Conservation (phyloP, 768 basidiomycete species). For the Lentinula sp. region DNA sequence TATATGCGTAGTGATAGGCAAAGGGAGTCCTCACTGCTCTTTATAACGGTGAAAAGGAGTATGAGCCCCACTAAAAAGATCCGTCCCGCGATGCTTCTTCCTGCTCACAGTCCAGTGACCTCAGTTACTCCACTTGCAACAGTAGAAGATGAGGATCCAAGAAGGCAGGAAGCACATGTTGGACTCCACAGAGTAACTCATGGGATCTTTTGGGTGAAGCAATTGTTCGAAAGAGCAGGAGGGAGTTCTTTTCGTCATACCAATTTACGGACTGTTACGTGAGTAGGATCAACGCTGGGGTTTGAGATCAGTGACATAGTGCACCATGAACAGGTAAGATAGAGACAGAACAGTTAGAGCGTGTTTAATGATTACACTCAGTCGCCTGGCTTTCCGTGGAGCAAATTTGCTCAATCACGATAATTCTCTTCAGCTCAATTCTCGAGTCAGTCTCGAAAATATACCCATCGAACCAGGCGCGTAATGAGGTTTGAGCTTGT, state of each 20-base stretch:
- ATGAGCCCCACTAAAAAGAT: neutral
- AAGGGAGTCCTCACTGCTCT: neutral
- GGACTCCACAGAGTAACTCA: neutral
- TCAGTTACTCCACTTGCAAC: neutral
- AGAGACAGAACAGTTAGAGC: neutral
- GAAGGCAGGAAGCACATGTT: neutral
- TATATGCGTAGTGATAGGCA: neutral
- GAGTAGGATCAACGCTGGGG: neutral
- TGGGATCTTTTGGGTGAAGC: neutral
- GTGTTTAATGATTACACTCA: too few species aligned
- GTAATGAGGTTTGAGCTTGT: constrained; percentile 13
- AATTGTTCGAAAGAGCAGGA: neutral
- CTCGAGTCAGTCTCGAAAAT: constrained; percentile 1
- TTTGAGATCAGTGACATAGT: neutral
- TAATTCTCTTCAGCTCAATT: neutral
- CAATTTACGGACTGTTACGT: neutral
- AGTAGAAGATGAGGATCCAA: neutral
- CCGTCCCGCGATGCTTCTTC: neutral
- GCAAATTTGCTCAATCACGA: neutral
- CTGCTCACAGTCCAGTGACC: neutral
- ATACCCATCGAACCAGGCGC: constrained; percentile 1
- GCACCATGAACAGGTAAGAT: neutral
- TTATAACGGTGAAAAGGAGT: neutral
- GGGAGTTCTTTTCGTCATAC: neutral
- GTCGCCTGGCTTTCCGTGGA: too few species aligned